Evolutionary conservation across 2,329 filamentous ascomycete genomes (phyloP), one percentile per base, ranked within the genome.

Genomic region (Paraphaeosphaeria minitans): DNA sequence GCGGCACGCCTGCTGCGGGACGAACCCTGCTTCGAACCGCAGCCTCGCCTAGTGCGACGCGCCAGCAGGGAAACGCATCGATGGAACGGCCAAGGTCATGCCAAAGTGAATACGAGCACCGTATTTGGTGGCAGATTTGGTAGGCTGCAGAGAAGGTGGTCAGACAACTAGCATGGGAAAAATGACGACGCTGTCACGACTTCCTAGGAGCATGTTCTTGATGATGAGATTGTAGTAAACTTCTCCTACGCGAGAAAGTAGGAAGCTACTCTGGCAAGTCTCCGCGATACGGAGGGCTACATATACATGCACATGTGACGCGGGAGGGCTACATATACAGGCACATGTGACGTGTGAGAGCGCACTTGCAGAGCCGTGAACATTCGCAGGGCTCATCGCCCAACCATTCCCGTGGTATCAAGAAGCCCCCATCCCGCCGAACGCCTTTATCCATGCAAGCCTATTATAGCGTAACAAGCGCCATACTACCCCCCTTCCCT

Each of bases 11-110:
- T 66, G 63, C 64, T 65, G 66, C 62, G 53, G 61, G 58, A 62
- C 60, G 37, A 64, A 68, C 69, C 70, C 65, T 70, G 69, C 66
- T 67, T 62, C 59, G 64, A 53, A 61, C 64, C 55, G 31, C 55
- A 64, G 57, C 61, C 64, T 62, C 56, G 56, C 54, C 55, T 67
- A 66, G 64, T 58, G 54, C 45, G 55, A 51, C n/a, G 50, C 62
- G 48, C 66, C 56, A 62, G 58, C 68, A 62, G 58, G 69, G 67
- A 67, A 67, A 70, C 53, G 54, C 61, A 66, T 51, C 56, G 66
- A 73, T 70, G 67, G 63, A 43, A 43, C 61, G 61, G 61, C 69
- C 69, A 70, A 71, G 71, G 59, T 58, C 65, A 69, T 71, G 66
- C 62, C 49, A 56, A 35, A 60, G 57, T 55, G 59, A 55, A 52